These are phyloP conservation scores for Fonsecaea erecta DNA, from an alignment of 2,329 filamentous ascomycete species.

Conservation along the genomic window DNA sequence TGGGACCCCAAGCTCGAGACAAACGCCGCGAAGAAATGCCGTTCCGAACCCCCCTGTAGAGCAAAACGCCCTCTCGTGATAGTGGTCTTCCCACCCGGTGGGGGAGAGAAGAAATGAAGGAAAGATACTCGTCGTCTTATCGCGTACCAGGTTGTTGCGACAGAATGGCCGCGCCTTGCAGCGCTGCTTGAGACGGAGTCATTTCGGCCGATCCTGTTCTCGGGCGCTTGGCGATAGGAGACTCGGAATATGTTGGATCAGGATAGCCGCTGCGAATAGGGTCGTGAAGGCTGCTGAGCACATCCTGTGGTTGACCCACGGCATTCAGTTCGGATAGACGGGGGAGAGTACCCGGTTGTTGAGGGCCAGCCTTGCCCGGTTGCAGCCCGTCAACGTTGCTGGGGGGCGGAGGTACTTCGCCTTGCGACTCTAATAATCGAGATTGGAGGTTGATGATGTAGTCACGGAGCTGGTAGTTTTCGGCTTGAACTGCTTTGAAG, in stretches of 20 bases:
- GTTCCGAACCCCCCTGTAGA: neutral
- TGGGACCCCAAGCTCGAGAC: neutral
- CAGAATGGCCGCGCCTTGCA: constrained; percentile 34
- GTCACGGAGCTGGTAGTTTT: constrained; percentile 89
- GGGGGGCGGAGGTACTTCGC: constrained; percentile 69
- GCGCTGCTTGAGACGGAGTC: constrained; percentile 33
- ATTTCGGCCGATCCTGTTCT: constrained; percentile 33
- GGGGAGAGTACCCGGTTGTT: constrained; percentile 31
- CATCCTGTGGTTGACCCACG: constrained; percentile 26
- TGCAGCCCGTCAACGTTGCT: constrained; percentile 38
- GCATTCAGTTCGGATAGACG: constrained; percentile 34
- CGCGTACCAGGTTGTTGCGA: constrained; percentile 27
- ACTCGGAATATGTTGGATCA: constrained; percentile 33
- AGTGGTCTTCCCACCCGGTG: neutral
- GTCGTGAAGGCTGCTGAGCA: constrained; percentile 22
- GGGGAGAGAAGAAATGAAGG: neutral
- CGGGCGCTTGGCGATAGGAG: constrained; percentile 27
- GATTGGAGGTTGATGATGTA: constrained; percentile 92
- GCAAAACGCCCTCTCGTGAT: constrained; percentile 8
- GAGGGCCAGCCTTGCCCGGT: constrained; percentile 35
- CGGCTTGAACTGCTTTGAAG: constrained; percentile 79
- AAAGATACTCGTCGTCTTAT: constrained; percentile 9
- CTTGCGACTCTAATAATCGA: constrained; percentile 78
- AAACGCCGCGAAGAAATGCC: constrained; percentile 9
- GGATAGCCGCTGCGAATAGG: constrained; percentile 32